Evolutionary conservation across 306 rosid genomes (phyloP).

Genomic region (Prunus campanulata): DNA sequence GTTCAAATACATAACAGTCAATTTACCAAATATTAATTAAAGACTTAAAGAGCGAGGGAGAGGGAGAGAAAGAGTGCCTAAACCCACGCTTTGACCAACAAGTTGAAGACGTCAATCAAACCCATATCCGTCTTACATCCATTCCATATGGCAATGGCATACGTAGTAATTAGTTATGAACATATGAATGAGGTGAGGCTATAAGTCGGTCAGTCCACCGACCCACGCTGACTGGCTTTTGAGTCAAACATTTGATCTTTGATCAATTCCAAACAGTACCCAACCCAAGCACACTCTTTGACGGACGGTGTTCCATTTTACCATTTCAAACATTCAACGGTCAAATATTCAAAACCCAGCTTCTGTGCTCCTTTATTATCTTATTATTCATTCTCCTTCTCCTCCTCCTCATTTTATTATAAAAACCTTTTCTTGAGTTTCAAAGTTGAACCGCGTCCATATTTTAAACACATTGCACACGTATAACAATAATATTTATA

Average conservation of each 20-base stretch:
- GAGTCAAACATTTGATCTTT: conserved; percentile 28
- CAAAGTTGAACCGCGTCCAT: conserved; percentile 19
- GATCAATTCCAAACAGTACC: conserved; percentile 13
- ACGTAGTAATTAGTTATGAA: too few species aligned
- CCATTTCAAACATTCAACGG: conserved; percentile 42
- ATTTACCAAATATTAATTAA: too few species aligned
- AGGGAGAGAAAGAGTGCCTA: too few species aligned
- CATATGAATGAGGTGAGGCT: too few species aligned
- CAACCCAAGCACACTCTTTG: background rate
- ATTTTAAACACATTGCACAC: background rate
- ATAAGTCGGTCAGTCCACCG: conserved; percentile 30
- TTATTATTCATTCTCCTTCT: background rate
- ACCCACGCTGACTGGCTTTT: conserved; percentile 11
- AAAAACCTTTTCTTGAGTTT: background rate
- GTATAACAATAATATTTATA: background rate
- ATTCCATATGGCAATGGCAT: too few species aligned
- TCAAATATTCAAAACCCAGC: conserved; percentile 32
- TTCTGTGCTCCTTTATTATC: background rate
- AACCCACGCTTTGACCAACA: too few species aligned
- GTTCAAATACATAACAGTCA: too few species aligned
- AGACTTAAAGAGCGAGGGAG: too few species aligned
- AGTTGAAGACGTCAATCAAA: too few species aligned
- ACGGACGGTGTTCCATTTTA: conserved; percentile 18
- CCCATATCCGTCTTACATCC: too few species aligned
- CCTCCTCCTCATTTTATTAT: too few species aligned